Base-by-base conservation (phyloP, 345 rosid genomes). In the Ailanthus altissimus region DNA sequence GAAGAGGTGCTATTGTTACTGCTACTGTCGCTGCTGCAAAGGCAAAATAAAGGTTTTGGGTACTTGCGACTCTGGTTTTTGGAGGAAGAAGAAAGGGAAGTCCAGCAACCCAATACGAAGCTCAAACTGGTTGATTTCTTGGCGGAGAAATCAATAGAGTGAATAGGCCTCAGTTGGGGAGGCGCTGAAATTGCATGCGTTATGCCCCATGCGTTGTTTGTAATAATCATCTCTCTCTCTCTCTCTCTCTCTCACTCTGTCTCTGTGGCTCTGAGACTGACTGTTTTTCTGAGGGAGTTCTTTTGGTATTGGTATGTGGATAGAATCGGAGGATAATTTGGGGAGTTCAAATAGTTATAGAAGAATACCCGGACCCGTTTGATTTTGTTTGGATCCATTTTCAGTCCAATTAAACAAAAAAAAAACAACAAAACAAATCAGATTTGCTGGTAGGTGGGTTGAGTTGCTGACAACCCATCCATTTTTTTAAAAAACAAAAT, bases 131-230 rank as follows among this genome's bases (percentile, higher is more conserved):
- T 45, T 6, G 86, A 72, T 72, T 83, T 83, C 70, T 74, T 83
- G 71, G 78, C 70, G 1, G 89, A 72, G 80, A 82, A 71, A 58
- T 86, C 85, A 16, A 72, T 57, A 40, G 67, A 78, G 72, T 38
- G 72, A 68, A 83, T 83, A 65, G 83, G 79, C 67, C 74, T 80
- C 46, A 76, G 77, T 49, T 78, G 93, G 42, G 91, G 83, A 46
- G 91, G 83, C 16, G 75, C 43, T 4, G 89, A 76, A 16, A 85
- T 72, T 36, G 88, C 28, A 66, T 82, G 85, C 51, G 84, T 87
- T 68, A 82, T 6, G 21, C 84, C 86, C 82, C 85, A 83, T 4
- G 83, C 59, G 79, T 86, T 86, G 77, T 83, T 84, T 58, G 86
- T 61, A 72, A 81, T 80, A 64, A 86, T 81, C 89, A 88, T 86